A percentile compares a stretch with the other conserved stretches of the same genome.
phyloP scores from a whole-genome alignment of 139 green algal genomes.

The Chlamydomonas sp. region DNA sequence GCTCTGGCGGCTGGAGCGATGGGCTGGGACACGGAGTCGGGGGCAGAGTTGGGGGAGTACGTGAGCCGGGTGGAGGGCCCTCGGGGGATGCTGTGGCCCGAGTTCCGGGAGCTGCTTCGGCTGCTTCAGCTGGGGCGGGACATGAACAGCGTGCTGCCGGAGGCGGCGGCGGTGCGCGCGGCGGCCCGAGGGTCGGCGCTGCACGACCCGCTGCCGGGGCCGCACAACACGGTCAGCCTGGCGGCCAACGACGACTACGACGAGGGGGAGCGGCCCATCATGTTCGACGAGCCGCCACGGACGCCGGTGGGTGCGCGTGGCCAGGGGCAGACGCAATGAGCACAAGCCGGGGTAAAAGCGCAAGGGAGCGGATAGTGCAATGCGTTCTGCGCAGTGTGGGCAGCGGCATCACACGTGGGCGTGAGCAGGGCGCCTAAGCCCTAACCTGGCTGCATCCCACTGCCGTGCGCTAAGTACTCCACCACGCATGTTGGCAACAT shows the following conservation, averaged over 20 bases:
- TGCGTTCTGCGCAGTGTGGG: neutral
- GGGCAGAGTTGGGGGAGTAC: neutral
- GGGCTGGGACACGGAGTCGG: neutral
- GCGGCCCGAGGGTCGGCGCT: neutral
- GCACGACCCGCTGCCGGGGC: neutral
- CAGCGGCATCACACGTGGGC: no score
- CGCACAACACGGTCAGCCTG: conserved; percentile 34
- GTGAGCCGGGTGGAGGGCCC: neutral
- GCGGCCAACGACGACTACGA: conserved; percentile 11
- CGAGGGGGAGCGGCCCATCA: conserved; percentile 22
- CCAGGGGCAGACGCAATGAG: neutral
- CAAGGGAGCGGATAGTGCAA: neutral
- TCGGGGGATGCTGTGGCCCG: conserved; percentile 7
- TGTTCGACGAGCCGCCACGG: conserved; percentile 36
- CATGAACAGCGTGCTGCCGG: no score
- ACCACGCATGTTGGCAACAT: no score
- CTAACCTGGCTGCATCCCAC: no score
- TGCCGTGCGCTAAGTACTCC: no score
- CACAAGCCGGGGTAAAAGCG: neutral
- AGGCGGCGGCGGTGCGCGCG: no score
- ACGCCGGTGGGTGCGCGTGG: neutral
- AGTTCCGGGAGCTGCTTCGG: conserved; percentile 13
- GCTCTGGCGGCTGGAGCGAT: neutral
- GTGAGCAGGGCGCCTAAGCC: no score
- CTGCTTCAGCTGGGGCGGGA: neutral